Percentiles rank a stretch among this genome's conserved stretches.
Evolutionary conservation across 2,329 filamentous ascomycete genomes (phyloP).

Genomic region (Orbilia blumenaviensis): DNA sequence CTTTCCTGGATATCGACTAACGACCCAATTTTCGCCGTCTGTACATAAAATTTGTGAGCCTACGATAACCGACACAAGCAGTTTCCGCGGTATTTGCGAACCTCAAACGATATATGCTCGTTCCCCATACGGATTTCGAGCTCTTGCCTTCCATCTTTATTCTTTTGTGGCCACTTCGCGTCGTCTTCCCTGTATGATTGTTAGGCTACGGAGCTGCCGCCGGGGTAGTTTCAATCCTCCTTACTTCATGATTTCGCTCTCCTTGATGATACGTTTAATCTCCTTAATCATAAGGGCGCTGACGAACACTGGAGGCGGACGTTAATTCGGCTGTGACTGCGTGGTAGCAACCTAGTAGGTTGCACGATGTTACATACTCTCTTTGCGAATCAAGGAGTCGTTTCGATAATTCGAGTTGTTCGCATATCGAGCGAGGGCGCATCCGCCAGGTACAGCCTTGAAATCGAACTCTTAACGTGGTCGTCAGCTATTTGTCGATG

Average conservation of each 20-base stretch:
- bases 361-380: conserved; percentile 73
- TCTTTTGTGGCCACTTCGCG: conserved; percentile 98
- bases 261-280: conserved; percentile 96
- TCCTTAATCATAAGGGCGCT: conserved; percentile 89
- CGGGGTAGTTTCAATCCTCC: conserved; percentile 55
- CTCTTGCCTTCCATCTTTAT: conserved; percentile 97
- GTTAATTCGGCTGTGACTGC: conserved; percentile 2
- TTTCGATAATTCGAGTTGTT: conserved; percentile 99
- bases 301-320: conserved; percentile 78
- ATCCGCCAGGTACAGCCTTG: conserved; percentile 89
- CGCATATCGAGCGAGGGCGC: conserved; percentile 92
- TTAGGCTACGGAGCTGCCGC: conserved; percentile 7
- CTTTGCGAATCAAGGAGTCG: conserved; percentile 97
- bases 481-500: conserved; percentile 40
- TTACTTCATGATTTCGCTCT: conserved; percentile 97
- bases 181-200: conserved; percentile 81
- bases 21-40: conserved; percentile 98
- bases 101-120: conserved; percentile 98
- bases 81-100: conserved; percentile 62
- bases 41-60: conserved; percentile 45
- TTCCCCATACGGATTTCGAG: conserved; percentile 92
- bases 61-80: conserved; percentile 29
- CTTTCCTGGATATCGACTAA: conserved; percentile 96
- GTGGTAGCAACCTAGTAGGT: conserved; percentile 4
- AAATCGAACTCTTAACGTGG: conserved; percentile 86